Conservation (phyloP, 306 rosid species). For the Nissolia schottii region DNA sequence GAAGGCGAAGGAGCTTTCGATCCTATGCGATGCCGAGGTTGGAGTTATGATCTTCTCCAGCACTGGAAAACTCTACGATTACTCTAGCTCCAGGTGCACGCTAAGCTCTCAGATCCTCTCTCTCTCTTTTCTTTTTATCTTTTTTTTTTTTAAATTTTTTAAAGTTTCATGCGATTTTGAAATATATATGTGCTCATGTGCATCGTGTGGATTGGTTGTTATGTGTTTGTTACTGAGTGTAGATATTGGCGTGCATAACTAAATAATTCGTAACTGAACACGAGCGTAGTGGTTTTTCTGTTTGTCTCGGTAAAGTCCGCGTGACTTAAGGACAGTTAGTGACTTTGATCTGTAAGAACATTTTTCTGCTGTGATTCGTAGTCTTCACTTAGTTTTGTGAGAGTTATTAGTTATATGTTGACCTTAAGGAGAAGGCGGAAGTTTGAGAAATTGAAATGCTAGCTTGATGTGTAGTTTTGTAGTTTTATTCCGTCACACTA, state of each 20-base stretch:
- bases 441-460: neutral
- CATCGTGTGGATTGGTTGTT: neutral
- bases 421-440: neutral
- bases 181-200: neutral
- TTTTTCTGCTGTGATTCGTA: no score
- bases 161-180: neutral
- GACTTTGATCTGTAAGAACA: neutral
- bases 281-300: neutral
- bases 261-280: neutral
- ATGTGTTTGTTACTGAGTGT: neutral
- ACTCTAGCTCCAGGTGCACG: constrained; percentile 57
- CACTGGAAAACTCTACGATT: constrained; percentile 84
- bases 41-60: constrained; percentile 91
- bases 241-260: neutral
- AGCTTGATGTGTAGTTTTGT: neutral
- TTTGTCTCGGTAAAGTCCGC: neutral
- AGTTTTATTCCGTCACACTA: neutral
- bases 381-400: neutral
- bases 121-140: neutral
- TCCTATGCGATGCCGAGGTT: constrained; percentile 88
- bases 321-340: neutral
- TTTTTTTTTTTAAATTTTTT: neutral
- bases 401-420: neutral
- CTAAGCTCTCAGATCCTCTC: constrained; percentile 13
- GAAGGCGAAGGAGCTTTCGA: constrained; percentile 92